Percentiles rank a stretch among this genome's conserved stretches.
Conservation (phyloP, 1,284 basidiomycete species). For the Neolentinus lepideus region DNA sequence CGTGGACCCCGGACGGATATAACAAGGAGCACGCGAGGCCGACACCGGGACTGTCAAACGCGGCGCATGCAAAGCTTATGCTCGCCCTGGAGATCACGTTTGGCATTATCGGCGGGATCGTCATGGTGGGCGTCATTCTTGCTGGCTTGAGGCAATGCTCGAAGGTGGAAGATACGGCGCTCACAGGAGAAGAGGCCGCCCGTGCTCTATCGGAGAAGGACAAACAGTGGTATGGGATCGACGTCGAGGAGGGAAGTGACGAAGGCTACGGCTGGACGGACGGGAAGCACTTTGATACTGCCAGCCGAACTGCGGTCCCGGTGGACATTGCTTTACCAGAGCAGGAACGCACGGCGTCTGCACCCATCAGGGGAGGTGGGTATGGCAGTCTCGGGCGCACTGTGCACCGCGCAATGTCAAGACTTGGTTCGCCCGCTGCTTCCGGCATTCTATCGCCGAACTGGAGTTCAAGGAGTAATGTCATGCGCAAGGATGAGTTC, state of each 20-base stretch:
- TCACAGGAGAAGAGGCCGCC: constrained; percentile 48
- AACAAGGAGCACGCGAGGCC: constrained; percentile 22
- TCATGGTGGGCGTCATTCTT: constrained; percentile 45
- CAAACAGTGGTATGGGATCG: constrained; percentile 59
- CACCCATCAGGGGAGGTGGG: neutral
- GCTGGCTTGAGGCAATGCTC: constrained; percentile 48
- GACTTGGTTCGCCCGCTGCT: constrained; percentile 17
- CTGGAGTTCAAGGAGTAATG: constrained; percentile 17
- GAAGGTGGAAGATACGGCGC: constrained; percentile 47
- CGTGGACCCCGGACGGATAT: constrained; percentile 32
- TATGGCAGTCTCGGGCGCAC: constrained; percentile 39
- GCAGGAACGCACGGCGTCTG: neutral
- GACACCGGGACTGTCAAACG: constrained; percentile 27
- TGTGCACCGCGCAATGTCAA: constrained; percentile 35
- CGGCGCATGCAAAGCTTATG: constrained; percentile 39
- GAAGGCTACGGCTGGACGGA: constrained; percentile 17
- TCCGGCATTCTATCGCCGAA: constrained; percentile 6
- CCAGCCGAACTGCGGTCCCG: neutral
- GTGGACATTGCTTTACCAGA: neutral
- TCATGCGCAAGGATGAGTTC: constrained; percentile 66
- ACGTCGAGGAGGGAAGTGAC: constrained; percentile 18
- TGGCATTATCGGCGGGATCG: constrained; percentile 52
- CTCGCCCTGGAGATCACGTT: constrained; percentile 58
- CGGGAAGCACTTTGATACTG: neutral
- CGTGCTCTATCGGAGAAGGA: constrained; percentile 54